phyloP scores from a whole-genome alignment of 1,284 basidiomycete genomes.

The Coniferiporia weirii region DNA sequence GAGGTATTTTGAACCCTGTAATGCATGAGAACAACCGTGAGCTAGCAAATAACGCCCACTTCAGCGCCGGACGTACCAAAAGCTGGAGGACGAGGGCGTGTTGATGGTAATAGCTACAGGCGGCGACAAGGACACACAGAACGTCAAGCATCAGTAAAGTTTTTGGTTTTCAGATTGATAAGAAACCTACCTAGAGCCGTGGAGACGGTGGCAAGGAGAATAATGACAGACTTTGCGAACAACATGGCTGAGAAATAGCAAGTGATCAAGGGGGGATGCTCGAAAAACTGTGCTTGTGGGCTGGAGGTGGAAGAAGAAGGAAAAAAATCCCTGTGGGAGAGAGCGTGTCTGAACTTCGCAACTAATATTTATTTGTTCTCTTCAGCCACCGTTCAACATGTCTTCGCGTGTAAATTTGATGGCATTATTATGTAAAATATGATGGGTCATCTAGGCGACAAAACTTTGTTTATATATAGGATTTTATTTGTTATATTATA shows the following conservation, averaged over 20 bases:
- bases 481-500: no score
- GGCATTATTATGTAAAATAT: no score
- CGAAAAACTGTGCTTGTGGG: neutral
- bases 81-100: conserved; percentile 28
- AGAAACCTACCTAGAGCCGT: conserved; percentile 28
- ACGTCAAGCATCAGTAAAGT: conserved; percentile 9
- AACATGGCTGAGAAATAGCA: conserved; percentile 2
- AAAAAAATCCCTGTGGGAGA: neutral
- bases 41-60: neutral
- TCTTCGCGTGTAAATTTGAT: no score
- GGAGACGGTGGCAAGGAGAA: conserved; percentile 27
- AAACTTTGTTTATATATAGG: no score
- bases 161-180: neutral
- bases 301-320: conserved; percentile 2
- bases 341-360: neutral
- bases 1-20: conserved; percentile 33
- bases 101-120: conserved; percentile 29
- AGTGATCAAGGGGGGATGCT: neutral
- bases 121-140: conserved; percentile 7
- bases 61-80: conserved; percentile 28
- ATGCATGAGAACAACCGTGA: neutral
- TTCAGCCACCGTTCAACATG: no score
- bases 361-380: no score
- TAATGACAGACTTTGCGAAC: conserved; percentile 24
- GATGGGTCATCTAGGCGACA: no score